Percentiles rank a stretch among this genome's conserved stretches.
These are phyloP conservation scores for Tillandsia leiboldiana DNA, from an alignment of 176 grass and related monocot genomes.

Conservation along the genomic window DNA sequence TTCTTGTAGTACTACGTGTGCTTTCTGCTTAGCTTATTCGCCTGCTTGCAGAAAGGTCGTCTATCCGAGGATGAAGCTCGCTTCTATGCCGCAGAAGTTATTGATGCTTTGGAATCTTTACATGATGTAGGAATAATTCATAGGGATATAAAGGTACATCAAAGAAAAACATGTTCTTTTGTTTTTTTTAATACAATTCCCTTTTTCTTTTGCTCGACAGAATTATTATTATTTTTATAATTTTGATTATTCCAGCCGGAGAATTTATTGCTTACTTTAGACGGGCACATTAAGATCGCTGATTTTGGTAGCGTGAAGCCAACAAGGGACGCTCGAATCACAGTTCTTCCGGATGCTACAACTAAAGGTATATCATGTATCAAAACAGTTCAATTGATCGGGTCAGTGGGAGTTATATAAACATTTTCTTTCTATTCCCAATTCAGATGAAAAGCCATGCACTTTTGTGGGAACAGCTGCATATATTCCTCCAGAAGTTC, in stretches of 20 bases:
- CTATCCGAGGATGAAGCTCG: conserved; percentile 62
- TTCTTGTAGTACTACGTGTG: neutral
- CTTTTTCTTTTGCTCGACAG: neutral
- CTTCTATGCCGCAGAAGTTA: conserved; percentile 87
- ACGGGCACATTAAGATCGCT: conserved; percentile 94
- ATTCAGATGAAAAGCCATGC: conserved; percentile 80
- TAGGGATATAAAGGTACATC: conserved; percentile 76
- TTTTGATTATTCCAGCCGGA: conserved; percentile 62
- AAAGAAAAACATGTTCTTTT: neutral
- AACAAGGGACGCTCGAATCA: conserved; percentile 58
- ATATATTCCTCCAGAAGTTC: conserved; percentile 92
- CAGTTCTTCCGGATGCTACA: conserved; percentile 85
- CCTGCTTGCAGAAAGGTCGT: conserved; percentile 48
- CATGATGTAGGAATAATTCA: conserved; percentile 79
- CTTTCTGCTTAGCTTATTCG: neutral
- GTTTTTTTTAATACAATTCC: neutral
- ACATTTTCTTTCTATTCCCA: conserved; percentile 10
- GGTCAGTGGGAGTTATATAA: conserved; percentile 4
- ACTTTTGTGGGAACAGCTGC: conserved; percentile 97
- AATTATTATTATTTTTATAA: conserved; percentile 3
- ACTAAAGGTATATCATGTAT: conserved; percentile 34
- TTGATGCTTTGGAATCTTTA: conserved; percentile 86
- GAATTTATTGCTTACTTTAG: conserved; percentile 78
- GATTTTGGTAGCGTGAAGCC: conserved; percentile 99
- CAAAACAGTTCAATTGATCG: neutral